Conservation (phyloP, 1,284 basidiomycete genomes). For the Inonotus obliquus region DNA sequence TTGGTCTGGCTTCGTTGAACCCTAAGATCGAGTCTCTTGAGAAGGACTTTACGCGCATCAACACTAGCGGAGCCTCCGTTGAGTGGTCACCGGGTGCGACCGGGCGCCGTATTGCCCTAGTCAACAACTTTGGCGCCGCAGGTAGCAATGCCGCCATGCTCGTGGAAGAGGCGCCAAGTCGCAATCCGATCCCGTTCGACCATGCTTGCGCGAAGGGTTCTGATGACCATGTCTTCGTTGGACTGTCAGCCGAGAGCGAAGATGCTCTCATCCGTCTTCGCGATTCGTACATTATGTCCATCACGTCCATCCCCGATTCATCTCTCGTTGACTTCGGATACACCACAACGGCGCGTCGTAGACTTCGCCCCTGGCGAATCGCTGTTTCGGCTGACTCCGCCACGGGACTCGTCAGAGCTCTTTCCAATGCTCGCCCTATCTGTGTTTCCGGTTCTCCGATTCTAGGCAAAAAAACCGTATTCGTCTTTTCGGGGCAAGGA, state of each 20-base stretch:
- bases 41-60: constrained; percentile 47
- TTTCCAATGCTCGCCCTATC: constrained; percentile 33
- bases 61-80: constrained; percentile 28
- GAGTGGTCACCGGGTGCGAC: constrained; percentile 39
- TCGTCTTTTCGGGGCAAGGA: constrained; percentile 72
- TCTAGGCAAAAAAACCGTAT: constrained; percentile 36
- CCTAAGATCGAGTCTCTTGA: constrained; percentile 47
- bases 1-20: constrained; percentile 54
- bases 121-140: constrained; percentile 73
- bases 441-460: constrained; percentile 24
- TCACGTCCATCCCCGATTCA: constrained; percentile 7
- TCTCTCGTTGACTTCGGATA: constrained; percentile 52
- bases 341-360: constrained; percentile 58
- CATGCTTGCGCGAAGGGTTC: background rate
- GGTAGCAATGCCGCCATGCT: constrained; percentile 64
- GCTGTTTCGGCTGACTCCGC: constrained; percentile 39
- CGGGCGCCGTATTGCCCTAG: constrained; percentile 45
- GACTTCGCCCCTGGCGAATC: constrained; percentile 49
- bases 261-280: constrained; percentile 44
- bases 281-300: constrained; percentile 33
- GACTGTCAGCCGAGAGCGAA: constrained; percentile 54
- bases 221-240: constrained; percentile 38
- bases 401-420: constrained; percentile 41
- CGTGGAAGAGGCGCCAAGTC: constrained; percentile 44
- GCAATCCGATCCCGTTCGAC: background rate